Conservation (phyloP, 768 basidiomycete genomes). For the Candolleomyces aberdarensis region DNA sequence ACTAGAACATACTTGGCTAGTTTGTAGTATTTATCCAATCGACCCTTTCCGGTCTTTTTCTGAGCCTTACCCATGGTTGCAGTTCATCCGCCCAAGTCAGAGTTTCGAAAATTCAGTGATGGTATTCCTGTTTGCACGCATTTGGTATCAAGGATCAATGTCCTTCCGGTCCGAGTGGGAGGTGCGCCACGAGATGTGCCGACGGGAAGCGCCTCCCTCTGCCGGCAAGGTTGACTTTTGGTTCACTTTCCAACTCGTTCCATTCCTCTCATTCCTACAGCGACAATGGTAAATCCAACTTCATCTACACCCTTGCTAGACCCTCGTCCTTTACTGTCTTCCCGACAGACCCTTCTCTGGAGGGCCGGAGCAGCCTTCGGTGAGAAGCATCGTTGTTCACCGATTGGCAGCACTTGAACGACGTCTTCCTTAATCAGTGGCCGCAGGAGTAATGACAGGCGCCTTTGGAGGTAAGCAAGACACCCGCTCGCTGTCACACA, state of each 20-base stretch:
- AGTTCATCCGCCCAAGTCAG: not conserved
- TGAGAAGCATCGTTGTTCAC: conserved; percentile 16
- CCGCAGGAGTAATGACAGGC: conserved; percentile 56
- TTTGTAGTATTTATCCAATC: conserved; percentile 96
- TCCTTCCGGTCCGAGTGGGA: not conserved
- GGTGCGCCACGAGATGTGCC: not conserved
- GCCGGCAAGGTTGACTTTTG: not conserved
- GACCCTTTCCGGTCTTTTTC: conserved; percentile 96
- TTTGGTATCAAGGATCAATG: not conserved
- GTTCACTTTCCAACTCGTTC: not conserved
- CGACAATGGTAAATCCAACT: conserved; percentile 17
- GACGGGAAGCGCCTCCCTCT: not conserved
- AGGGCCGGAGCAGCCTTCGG: conserved; percentile 41
- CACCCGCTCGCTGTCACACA: not conserved
- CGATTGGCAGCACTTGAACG: not conserved
- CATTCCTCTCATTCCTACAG: not conserved
- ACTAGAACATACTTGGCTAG: conserved; percentile 69
- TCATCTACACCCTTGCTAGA: conserved; percentile 27
- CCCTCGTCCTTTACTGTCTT: conserved; percentile 9
- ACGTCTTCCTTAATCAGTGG: conserved; percentile 15
- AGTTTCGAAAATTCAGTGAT: conserved; percentile 11
- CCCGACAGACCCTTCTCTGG: conserved; percentile 32
- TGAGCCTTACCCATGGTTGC: conserved; percentile 68
- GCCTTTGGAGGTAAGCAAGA: conserved; percentile 55
- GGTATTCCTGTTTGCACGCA: not conserved